Base-by-base conservation (phyloP, 768 basidiomycete species). In the Pulveroboletus frians region DNA sequence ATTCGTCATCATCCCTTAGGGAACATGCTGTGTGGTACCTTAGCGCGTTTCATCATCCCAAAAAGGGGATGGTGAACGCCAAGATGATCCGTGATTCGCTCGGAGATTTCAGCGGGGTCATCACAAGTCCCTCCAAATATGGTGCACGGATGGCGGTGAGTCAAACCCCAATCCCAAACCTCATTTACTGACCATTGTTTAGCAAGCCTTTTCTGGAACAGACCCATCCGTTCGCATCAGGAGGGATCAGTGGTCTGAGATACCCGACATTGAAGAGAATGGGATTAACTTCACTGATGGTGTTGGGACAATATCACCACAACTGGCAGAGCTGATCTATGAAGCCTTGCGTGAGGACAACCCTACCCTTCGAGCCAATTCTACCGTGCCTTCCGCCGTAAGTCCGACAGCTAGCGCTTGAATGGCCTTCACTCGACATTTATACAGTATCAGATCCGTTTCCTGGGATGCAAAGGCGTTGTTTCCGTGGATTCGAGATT, bases 1-100 rank as follows among this genome's bases (percentile, higher is more conserved):
- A 92, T 59, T 92, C 90, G 1, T 76, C 70, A 38, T 91, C 90
- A 2, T 81, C 90, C 4, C 68, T 93, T 15, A 79, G 83, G 21
- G 79, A 85, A 50, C 90, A 92, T 59, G 77, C 85, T 0, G 89
- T 92, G 6, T 92, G 90, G 89, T 91, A 86, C 55, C 69, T 92
- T 60, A 73, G 71, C 39, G 79, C 83, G 0, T 91, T 92, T 66
- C 14, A 68, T 11, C 71, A 79, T 52, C 64, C 69, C 4, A 61
- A 62, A 9, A 70, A 69, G 29, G 76, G 75, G 0, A 43, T 43
- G 32, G 72, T 92, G 23, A 75, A 75, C 9, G 78, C 85, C 1
- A 70, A 76, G 35, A 66, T 52, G 10, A 89, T 94, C 49, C 76
- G 90, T 15, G 53, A 69, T 10, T 69, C 73, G 1, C 71, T 92